A percentile compares a stretch with the other conserved stretches of the same genome.
phyloP scores from a whole-genome alignment of 768 basidiomycete genomes.

The Russula earlei region DNA sequence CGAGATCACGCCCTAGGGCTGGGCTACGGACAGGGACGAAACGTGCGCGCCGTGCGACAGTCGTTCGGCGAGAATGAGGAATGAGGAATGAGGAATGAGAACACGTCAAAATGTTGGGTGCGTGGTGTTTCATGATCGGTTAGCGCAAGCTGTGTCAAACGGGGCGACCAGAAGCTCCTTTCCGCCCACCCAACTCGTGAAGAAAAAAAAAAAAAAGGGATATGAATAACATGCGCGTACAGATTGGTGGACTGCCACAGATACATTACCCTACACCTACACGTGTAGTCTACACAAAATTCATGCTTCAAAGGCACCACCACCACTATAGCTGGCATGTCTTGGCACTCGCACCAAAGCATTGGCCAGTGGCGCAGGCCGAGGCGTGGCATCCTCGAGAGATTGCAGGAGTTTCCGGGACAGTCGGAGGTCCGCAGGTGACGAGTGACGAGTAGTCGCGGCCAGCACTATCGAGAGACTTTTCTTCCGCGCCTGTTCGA shows the following conservation, averaged over 20 bases:
- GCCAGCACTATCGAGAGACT: slow-evolving; percentile 2
- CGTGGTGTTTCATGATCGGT: slow-evolving; percentile 13
- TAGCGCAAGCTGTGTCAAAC: slow-evolving; percentile 12
- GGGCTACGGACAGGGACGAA: neutral
- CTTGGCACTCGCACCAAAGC: slow-evolving; percentile 4
- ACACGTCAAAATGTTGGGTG: slow-evolving; percentile 12
- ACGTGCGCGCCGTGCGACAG: slow-evolving; percentile 16
- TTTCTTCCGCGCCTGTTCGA: slow-evolving; percentile 11
- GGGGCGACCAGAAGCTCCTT: slow-evolving; percentile 11
- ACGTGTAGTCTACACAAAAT: slow-evolving; percentile 11
- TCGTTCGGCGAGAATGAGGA: slow-evolving; percentile 9
- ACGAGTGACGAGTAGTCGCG: slow-evolving; percentile 5
- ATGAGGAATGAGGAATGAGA: neutral
- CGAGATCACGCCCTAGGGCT: neutral
- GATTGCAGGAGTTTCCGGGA: neutral
- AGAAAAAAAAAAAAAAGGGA: neutral
- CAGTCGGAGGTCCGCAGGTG: slow-evolving; percentile 4
- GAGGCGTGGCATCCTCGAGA: neutral
- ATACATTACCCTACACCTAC: slow-evolving; percentile 13
- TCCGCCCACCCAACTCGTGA: slow-evolving; percentile 1
- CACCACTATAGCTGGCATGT: slow-evolving; percentile 11
- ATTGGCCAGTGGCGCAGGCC: slow-evolving; percentile 8
- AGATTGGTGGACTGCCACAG: slow-evolving; percentile 15
- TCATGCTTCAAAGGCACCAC: slow-evolving; percentile 16
- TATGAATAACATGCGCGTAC: slow-evolving; percentile 19